Evolutionary conservation across 1,284 basidiomycete species (phyloP).

Genomic region (Cryptococcus sp.): DNA sequence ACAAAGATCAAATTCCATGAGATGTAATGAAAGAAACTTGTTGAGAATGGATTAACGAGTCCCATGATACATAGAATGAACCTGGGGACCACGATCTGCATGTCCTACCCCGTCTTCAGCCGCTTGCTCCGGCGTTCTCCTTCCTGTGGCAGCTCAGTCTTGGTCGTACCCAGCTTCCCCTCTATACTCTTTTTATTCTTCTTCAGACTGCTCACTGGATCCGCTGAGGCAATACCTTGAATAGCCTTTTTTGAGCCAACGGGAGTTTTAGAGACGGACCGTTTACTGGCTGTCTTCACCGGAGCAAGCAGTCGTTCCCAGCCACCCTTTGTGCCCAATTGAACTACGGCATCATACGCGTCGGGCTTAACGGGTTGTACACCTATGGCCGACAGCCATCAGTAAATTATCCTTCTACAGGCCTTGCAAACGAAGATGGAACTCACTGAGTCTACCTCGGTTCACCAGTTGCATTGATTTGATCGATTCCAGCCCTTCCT

Average conservation of each 20-base stretch:
- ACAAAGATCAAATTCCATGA: no score
- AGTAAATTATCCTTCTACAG: background rate
- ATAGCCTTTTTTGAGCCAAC: no score
- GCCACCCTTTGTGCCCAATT: slow-evolving; percentile 66
- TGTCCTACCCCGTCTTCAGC: slow-evolving; percentile 8
- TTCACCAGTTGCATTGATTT: slow-evolving; percentile 75
- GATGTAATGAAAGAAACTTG: slow-evolving; percentile 1
- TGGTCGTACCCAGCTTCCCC: background rate
- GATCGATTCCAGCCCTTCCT: slow-evolving; percentile 57
- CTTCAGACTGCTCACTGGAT: no score
- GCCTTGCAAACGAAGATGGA: background rate
- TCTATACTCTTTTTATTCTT: background rate
- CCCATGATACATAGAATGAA: no score
- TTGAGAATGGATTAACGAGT: background rate
- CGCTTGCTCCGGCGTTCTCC: slow-evolving; percentile 20
- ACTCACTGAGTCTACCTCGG: slow-evolving; percentile 77
- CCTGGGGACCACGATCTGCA: no score
- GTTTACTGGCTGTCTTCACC: background rate
- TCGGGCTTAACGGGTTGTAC: slow-evolving; percentile 66
- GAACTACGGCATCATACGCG: slow-evolving; percentile 67
- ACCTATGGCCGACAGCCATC: slow-evolving; percentile 19
- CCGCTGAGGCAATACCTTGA: no score
- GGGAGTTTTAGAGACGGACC: background rate
- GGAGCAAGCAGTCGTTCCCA: slow-evolving; percentile 40
- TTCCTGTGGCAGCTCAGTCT: background rate